Conservation (phyloP, 73 alveolate genomes). For the Tetrahymena elliotti region DNA sequence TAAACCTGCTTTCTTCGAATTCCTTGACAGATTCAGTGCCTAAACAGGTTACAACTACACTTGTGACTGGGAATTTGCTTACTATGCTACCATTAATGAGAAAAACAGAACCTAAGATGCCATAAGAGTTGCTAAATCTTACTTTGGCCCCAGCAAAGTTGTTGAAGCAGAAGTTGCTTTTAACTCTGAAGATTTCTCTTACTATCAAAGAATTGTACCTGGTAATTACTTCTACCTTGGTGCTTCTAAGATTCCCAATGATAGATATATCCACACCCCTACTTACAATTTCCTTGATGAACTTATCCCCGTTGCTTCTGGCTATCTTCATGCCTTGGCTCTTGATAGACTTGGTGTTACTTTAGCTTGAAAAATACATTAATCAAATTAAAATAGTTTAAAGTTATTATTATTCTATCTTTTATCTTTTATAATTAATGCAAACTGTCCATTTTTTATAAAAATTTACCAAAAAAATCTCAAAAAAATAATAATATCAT, state of each 20-base stretch:
- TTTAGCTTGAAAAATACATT: background rate
- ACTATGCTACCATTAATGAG: background rate
- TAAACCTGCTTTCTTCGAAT: background rate
- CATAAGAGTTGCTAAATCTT: background rate
- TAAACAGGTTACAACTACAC: background rate
- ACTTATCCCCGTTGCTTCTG: conserved; percentile 1
- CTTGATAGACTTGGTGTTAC: background rate
- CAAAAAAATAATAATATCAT: too few species aligned
- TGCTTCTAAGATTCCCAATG: conserved; percentile 19
- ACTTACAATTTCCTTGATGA: background rate
- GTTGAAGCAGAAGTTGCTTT: background rate
- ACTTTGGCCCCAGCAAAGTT: background rate
- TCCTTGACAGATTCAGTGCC: background rate
- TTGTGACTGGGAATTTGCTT: background rate
- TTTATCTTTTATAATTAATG: background rate
- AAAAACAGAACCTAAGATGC: background rate
- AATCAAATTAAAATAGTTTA: background rate
- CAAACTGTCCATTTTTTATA: too few species aligned
- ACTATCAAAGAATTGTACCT: conserved; percentile 47
- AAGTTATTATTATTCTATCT: background rate
- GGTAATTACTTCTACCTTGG: conserved; percentile 57
- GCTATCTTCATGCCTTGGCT: background rate
- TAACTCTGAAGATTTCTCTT: conserved; percentile 65
- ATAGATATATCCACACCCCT: background rate
- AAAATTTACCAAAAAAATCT: too few species aligned